phyloP scores from a whole-genome alignment of 2,329 filamentous ascomycete species.

The Fusarium mundagurra region DNA sequence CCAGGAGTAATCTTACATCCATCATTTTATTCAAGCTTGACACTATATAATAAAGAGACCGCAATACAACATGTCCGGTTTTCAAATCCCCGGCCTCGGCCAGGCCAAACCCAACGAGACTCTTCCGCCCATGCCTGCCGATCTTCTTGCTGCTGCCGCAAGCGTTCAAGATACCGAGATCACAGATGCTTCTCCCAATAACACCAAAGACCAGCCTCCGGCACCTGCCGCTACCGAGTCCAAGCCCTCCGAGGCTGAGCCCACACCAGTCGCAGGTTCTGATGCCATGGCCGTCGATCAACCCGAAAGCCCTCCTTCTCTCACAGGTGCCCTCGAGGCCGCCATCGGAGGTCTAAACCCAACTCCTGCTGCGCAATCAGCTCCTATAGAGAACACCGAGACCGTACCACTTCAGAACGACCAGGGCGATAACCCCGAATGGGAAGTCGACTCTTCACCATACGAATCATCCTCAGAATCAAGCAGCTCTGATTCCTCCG shows the following conservation, averaged over 20 bases:
- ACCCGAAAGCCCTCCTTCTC: constrained; percentile 49
- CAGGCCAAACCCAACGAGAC: constrained; percentile 56
- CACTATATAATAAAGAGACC: neutral
- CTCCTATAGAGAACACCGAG: constrained; percentile 16
- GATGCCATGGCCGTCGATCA: constrained; percentile 51
- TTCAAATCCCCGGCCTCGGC: constrained; percentile 56
- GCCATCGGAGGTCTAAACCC: constrained; percentile 52
- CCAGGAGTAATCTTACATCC: neutral
- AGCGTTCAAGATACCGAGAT: constrained; percentile 41
- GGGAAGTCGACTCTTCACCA: constrained; percentile 83
- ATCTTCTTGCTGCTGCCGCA: constrained; percentile 45
- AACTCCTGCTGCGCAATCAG: constrained; percentile 19
- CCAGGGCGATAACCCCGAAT: constrained; percentile 72
- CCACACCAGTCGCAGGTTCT: constrained; percentile 35
- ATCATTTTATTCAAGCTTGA: neutral
- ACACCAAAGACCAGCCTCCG: constrained; percentile 2
- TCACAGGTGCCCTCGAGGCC: constrained; percentile 57
- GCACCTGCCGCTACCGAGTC: neutral
- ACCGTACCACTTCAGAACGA: constrained; percentile 46
- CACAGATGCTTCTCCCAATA: constrained; percentile 5
- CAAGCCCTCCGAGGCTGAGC: constrained; percentile 5
- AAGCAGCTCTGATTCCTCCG: constrained; percentile 67
- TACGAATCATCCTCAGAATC: constrained; percentile 74
- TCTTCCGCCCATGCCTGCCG: constrained; percentile 51
- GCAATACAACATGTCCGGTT: constrained; percentile 50